Base-by-base conservation (phyloP, 805 yeast genomes). In the Saccharomycopsis sp. region DNA sequence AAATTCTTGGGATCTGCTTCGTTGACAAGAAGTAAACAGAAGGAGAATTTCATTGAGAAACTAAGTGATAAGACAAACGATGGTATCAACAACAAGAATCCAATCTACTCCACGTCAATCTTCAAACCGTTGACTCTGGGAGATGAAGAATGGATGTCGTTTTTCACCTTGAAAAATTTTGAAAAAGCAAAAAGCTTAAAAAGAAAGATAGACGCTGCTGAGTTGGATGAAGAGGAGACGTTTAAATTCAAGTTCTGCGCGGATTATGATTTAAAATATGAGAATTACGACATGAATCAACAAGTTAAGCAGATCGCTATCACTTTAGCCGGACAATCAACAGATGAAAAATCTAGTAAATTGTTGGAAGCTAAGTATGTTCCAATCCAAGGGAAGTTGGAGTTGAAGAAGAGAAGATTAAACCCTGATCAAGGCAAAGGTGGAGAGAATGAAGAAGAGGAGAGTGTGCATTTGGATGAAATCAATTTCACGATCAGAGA, bases 401-500 rank as follows among this genome's bases (percentile, higher is more conserved):
- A 80, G 50, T 73, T 92, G 56, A 86, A 83, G 64, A 80, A 89
- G 57, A 77, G 94, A 57, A 76, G 96, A 60, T 75, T 86, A 10
- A 79, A 75, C 29, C 67, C 75, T 35, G 71, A 50, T n/a, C 33
- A 20, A 10, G 23, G 30, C 13, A 42, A 38, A 9, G 57, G 48
- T 53, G 50, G 66, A 40, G 62, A 75, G 49, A 71, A 71, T 49
- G 71, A 74, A 25, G 69, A 71, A 38, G 67, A 77, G 42, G 68
- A 69, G 42, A 76, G 70, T 23, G 62, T 71, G 41, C 75, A 82
- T 18, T 61, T 71, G 46, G 89, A 79, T 55, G 72, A 68, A 32
- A 65, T 85, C 36, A 73, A 77, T 39, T 64, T 80, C 48, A 65
- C 68, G 36, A 61, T 85, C 41, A 71, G 89, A 56, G 88, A 82